A percentile compares a stretch with the other conserved stretches of the same genome.
Conservation (phyloP, 1,139 yeast genomes). For the Dujonia santamariae region DNA sequence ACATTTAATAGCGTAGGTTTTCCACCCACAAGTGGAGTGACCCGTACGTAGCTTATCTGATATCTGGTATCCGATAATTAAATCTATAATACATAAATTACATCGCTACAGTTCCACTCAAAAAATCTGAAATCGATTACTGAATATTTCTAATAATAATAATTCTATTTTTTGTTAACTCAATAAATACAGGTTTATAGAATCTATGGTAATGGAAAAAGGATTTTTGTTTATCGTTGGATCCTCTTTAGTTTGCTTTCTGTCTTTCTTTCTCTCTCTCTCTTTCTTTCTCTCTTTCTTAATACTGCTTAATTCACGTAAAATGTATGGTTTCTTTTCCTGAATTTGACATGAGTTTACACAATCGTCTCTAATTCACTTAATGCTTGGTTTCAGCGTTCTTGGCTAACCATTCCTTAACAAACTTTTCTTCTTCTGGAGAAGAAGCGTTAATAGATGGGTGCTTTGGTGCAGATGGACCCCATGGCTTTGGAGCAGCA, state of each 20-base stretch:
- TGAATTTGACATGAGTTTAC: too few species aligned
- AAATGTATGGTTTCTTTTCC: too few species aligned
- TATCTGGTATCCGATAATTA: too few species aligned
- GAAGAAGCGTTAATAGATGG: conserved; percentile 75
- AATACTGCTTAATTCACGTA: too few species aligned
- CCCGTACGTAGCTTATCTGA: too few species aligned
- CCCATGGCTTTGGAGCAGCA: conserved; percentile 73
- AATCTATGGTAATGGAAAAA: too few species aligned
- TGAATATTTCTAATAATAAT: too few species aligned
- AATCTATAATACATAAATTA: too few species aligned
- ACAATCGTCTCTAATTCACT: conserved; percentile 2
- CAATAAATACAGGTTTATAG: conserved; percentile 5
- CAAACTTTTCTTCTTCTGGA: conserved; percentile 86
- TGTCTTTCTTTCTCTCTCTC: background rate
- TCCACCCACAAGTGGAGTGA: too few species aligned
- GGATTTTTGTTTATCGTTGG: background rate
- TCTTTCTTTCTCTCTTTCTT: background rate
- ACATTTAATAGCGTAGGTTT: too few species aligned
- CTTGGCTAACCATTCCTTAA: conserved; percentile 41
- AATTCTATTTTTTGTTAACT: conserved; percentile 1
- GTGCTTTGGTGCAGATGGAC: conserved; percentile 51
- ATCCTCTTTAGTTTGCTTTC: background rate
- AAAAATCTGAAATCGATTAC: background rate
- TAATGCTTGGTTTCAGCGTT: conserved; percentile 36
- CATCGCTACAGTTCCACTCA: too few species aligned